Evolutionary conservation across 108 stramenopile genomes (phyloP).

Genomic region (Skeletonema tropicum): DNA sequence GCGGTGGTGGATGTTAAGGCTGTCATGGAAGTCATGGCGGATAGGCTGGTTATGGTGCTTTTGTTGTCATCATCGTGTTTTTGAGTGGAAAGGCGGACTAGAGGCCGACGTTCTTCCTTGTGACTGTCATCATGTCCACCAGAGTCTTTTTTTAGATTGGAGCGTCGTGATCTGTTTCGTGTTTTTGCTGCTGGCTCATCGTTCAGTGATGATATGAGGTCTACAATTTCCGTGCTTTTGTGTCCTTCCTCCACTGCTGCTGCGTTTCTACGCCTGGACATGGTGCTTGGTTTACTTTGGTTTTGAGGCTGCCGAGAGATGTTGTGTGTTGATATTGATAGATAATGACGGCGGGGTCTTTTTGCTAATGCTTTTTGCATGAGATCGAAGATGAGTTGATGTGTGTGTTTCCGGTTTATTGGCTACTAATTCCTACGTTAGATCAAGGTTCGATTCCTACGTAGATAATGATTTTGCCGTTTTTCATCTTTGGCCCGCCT

Average conservation of each 20-base stretch:
- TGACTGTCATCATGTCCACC: neutral
- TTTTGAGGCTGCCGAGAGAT: too few relatives aligned
- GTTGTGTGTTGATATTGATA: too few relatives aligned
- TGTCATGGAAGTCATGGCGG: neutral
- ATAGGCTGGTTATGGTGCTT: neutral
- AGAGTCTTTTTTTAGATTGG: neutral
- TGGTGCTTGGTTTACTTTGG: neutral
- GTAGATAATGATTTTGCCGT: too few relatives aligned
- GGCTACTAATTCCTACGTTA: too few relatives aligned
- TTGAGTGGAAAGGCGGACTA: neutral
- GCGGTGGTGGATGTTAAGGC: neutral
- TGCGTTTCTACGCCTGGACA: slow-evolving; percentile 1
- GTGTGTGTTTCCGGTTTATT: too few relatives aligned
- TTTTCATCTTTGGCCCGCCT: too few relatives aligned
- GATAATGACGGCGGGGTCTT: too few relatives aligned
- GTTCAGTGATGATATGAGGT: neutral
- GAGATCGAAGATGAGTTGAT: too few relatives aligned
- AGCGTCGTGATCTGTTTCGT: neutral
- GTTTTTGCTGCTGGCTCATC: neutral
- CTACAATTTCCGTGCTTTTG: neutral
- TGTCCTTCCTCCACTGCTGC: neutral
- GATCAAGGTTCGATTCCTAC: too few relatives aligned
- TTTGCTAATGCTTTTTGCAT: too few relatives aligned
- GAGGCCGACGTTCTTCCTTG: neutral
- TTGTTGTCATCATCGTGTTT: neutral